These are phyloP conservation scores for Pyracantha coccinea DNA, from an alignment of 331 rosid genomes.

Conservation along the genomic window DNA sequence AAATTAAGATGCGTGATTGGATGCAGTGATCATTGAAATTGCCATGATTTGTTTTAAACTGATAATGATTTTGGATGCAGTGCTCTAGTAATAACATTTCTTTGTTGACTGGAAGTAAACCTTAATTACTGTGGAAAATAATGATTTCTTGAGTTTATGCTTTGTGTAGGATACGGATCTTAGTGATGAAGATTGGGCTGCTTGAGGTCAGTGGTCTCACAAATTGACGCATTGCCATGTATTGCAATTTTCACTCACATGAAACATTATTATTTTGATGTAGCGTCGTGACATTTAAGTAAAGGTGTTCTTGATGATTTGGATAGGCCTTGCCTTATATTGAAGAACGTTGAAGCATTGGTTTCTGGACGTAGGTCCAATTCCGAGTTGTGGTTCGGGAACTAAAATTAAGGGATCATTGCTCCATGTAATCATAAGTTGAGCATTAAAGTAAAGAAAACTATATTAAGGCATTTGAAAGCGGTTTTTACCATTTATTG, in stretches of 20 bases:
- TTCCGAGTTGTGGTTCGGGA: no score
- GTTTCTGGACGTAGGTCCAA: no score
- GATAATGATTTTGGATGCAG: not conserved
- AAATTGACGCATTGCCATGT: not conserved
- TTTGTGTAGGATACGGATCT: conserved; percentile 36
- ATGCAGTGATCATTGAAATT: not conserved
- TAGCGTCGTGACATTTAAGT: no score
- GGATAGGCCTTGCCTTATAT: no score
- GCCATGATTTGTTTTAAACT: not conserved
- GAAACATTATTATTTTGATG: not conserved
- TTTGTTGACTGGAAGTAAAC: not conserved
- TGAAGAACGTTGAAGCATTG: no score
- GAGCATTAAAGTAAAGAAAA: no score
- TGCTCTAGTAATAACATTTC: not conserved
- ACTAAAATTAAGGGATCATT: no score
- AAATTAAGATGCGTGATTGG: not conserved
- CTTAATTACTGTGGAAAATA: not conserved
- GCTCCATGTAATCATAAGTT: no score
- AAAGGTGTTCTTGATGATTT: no score
- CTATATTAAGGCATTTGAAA: no score
- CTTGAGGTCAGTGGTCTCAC: conserved; percentile 14
- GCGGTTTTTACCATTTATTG: no score
- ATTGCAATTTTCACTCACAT: not conserved
- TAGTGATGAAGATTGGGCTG: conserved; percentile 78
- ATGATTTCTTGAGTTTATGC: not conserved